phyloP scores from a whole-genome alignment of 1,284 basidiomycete genomes.

The Phellopilus nigrolimitatus region DNA sequence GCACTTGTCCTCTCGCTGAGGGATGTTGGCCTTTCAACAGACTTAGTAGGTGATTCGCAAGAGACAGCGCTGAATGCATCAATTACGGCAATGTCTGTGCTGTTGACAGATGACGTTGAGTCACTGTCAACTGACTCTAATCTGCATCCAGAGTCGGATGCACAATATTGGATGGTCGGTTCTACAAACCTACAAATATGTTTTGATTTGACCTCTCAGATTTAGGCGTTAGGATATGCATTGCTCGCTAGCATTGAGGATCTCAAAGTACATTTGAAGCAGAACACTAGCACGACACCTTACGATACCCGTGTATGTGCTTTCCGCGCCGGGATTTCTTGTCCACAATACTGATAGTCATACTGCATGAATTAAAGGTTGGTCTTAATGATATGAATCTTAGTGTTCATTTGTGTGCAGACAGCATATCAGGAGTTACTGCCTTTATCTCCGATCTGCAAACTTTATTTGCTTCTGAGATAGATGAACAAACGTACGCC shows the following conservation, averaged over 20 bases:
- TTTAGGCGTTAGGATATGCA: constrained; percentile 59
- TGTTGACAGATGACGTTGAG: constrained; percentile 60
- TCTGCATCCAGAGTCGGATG: constrained; percentile 29
- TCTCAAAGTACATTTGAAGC: constrained; percentile 40
- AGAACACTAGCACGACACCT: constrained; percentile 27
- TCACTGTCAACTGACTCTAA: constrained; percentile 19
- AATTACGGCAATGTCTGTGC: constrained; percentile 41
- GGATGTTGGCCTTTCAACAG: constrained; percentile 62
- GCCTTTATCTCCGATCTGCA: constrained; percentile 47
- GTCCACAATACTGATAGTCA: neutral
- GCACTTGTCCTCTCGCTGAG: constrained; percentile 64
- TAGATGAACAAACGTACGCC: constrained; percentile 35
- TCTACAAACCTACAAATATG: neutral
- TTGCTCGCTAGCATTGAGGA: constrained; percentile 56
- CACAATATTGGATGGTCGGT: constrained; percentile 68
- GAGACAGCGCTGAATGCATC: constrained; percentile 50
- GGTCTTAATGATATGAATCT: constrained; percentile 43
- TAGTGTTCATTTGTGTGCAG: constrained; percentile 62
- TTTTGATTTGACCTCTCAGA: neutral
- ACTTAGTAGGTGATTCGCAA: constrained; percentile 62
- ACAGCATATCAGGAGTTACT: constrained; percentile 53
- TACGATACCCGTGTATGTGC: constrained; percentile 32
- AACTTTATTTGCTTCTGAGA: constrained; percentile 35
- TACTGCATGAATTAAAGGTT: constrained; percentile 35
- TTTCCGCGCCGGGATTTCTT: neutral